Evolutionary conservation across 495 filamentous ascomycete species (phyloP), one percentile per base, ranked within the genome.

Genomic region (Penicillium simplicissimum): DNA sequence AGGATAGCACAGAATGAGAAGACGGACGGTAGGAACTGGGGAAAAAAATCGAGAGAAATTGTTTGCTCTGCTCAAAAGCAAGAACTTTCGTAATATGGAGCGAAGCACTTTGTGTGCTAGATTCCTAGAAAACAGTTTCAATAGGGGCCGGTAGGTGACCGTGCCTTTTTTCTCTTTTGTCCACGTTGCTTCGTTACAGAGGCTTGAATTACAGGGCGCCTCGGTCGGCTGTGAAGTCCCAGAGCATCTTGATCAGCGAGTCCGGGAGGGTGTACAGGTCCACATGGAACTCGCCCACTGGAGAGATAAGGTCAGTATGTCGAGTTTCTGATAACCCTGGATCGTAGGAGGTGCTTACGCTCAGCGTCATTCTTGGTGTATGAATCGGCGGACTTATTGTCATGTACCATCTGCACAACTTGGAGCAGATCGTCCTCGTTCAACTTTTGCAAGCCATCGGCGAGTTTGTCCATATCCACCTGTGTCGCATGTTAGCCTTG

Each of bases 331-430:
- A 34, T 17, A 10, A 9, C 8, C n/a, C 19, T 42, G 43, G 15
- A 11, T 8, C 2, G 38, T 35, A 6, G 33, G 28, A 47, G 48
- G 38, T 25, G 82, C 90, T 79, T 76, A 94, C 91, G 87, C 64
- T 99, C 96, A 42, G 97, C 85, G 74, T 99, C 96, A 61, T 97
- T 98, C 78, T 96, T 96, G 42, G 91, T 93, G 72, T 97, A 97
- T 1, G 95, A 97, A 35, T 95, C 91, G 1, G 88, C 81, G 0
- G 86, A 85, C 81, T 98, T 98, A 73, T 97, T 88, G 72, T 99
- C 96, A 69, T 98, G 95, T 52, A 99, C 91, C 88, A 99, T 90
- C 79, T 97, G 92, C 56, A 99, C 94, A 13, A 98, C 92, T 59
- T 92, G 88, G 40, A 99, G 82, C 7, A 99, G 84, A 68, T 98